These are phyloP conservation scores for Sarcodon sp. DNA, from an alignment of 768 basidiomycete genomes.

Conservation along the genomic window DNA sequence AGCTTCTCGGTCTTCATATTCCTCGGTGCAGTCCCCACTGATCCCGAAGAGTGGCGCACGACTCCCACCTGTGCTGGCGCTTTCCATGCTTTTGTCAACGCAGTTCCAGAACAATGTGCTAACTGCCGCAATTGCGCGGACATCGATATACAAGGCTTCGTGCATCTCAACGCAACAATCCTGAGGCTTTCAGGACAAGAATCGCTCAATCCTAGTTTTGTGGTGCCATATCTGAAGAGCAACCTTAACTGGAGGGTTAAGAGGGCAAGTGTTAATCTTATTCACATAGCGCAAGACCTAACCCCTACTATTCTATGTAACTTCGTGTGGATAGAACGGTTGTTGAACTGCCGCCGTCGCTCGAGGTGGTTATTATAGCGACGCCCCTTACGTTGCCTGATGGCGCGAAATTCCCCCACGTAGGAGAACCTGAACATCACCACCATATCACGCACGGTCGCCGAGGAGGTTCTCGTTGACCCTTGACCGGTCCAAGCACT, in stretches of 20 bases:
- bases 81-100: slow-evolving; percentile 29
- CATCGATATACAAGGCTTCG: slow-evolving; percentile 8
- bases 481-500: too few relatives aligned
- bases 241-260: slow-evolving; percentile 6
- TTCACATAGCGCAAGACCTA: too few relatives aligned
- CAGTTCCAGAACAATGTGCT: slow-evolving; percentile 19
- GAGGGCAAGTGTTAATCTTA: not conserved
- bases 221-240: slow-evolving; percentile 3
- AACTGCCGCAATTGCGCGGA: slow-evolving; percentile 13
- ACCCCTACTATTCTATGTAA: not conserved
- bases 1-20: slow-evolving; percentile 35
- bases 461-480: not conserved
- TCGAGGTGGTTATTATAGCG: slow-evolving; percentile 4
- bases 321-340: slow-evolving; percentile 1
- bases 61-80: slow-evolving; percentile 25
- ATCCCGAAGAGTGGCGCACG: slow-evolving; percentile 9
- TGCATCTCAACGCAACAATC: slow-evolving; percentile 8
- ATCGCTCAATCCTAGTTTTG: slow-evolving; percentile 3
- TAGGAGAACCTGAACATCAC: not conserved
- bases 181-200: not conserved
- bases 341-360: slow-evolving; percentile 1
- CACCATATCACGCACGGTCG: slow-evolving; percentile 3
- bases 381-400: not conserved
- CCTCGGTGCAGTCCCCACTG: slow-evolving; percentile 27
- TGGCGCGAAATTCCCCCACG: not conserved